phyloP scores from a whole-genome alignment of 306 rosid genomes.

The Ormosia semicastrata region DNA sequence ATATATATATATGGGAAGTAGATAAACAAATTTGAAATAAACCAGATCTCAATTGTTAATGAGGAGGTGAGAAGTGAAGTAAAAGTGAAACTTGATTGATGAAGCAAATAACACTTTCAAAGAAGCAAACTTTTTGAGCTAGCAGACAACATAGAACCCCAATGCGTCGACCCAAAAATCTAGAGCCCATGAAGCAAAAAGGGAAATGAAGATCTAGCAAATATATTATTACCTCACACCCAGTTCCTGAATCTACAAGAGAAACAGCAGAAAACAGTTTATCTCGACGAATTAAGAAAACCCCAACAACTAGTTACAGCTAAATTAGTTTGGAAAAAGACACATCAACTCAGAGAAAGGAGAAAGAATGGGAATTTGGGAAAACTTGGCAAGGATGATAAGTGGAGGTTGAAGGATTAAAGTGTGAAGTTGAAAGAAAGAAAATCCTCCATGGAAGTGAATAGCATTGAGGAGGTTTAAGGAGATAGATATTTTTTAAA shows the following conservation, averaged over 20 bases:
- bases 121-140: constrained; percentile 29
- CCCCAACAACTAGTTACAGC: constrained; percentile 33
- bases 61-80: constrained; percentile 14
- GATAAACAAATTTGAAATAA: not conserved
- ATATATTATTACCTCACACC: constrained; percentile 52
- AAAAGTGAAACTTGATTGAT: constrained; percentile 3
- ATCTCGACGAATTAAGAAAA: constrained; percentile 62
- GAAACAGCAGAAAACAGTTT: not conserved
- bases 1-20: not conserved
- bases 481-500: constrained; percentile 38
- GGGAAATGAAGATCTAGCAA: constrained; percentile 45
- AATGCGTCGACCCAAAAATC: constrained; percentile 26
- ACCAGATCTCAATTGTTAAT: constrained; percentile 41
- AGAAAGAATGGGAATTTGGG: constrained; percentile 8
- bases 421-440: constrained; percentile 20
- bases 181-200: constrained; percentile 5
- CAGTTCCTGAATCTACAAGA: constrained; percentile 47
- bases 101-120: constrained; percentile 18
- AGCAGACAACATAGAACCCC: constrained; percentile 16
- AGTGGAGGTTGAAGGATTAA: constrained; percentile 9
- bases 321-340: constrained; percentile 14
- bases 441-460: constrained; percentile 34
- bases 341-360: not conserved
- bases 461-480: constrained; percentile 36
- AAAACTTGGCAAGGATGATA: not conserved